These are phyloP conservation scores for Avena atlantica DNA, from an alignment of 176 grass and related monocot species.

Conservation along the genomic window DNA sequence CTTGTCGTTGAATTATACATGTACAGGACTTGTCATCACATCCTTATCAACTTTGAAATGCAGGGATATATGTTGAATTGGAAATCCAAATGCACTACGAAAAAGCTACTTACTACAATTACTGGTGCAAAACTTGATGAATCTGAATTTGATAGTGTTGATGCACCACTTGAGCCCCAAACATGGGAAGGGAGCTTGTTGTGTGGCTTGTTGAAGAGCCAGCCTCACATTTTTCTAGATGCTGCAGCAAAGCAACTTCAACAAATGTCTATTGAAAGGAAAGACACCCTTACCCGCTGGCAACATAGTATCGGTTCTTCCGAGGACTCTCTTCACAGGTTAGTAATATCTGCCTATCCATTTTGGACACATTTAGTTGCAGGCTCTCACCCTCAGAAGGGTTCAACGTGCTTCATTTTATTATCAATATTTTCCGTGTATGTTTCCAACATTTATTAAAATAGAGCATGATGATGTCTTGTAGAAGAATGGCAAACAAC, in stretches of 20 bases:
- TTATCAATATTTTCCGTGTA: not conserved
- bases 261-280: constrained; percentile 62
- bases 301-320: constrained; percentile 64
- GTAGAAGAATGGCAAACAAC: constrained; percentile 4
- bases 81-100: constrained; percentile 38
- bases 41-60: constrained; percentile 29
- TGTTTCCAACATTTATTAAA: not conserved
- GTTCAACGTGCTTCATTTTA: not conserved
- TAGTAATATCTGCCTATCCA: constrained; percentile 27
- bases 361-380: not conserved
- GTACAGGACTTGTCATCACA: not conserved
- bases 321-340: constrained; percentile 69
- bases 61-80: constrained; percentile 43
- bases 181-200: constrained; percentile 64
- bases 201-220: constrained; percentile 66
- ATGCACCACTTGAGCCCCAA: constrained; percentile 68
- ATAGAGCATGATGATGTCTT: not conserved
- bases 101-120: constrained; percentile 39
- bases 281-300: constrained; percentile 55
- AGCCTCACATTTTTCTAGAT: constrained; percentile 58
- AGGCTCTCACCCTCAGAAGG: not conserved
- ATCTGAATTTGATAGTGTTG: constrained; percentile 56
- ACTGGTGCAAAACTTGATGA: constrained; percentile 52
- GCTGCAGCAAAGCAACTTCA: constrained; percentile 60
- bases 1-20: not conserved